Base-by-base conservation (phyloP, 306 rosid genomes). In the Erythrophleum fordii region DNA sequence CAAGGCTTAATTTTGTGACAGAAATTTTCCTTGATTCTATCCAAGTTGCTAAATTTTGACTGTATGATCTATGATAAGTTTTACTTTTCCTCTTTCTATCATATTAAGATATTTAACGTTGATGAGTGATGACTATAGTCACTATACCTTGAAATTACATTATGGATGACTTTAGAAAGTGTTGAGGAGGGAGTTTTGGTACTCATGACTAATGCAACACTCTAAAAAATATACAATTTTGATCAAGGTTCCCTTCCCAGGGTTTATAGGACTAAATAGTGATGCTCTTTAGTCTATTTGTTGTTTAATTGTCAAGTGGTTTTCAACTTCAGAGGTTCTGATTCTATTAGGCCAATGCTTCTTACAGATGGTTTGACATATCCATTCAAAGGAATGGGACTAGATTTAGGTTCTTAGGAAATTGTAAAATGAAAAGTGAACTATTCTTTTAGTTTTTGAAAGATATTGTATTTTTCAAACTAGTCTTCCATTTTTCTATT, bases 111-210 rank as follows among this genome's bases (percentile, higher is more conserved):
- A 73, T 18, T 51, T 77, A 22, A 1, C 2, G 28, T 62, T 64
- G 53, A 74, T 16, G 79, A 10, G 49, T 11, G 49, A 44, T 44
- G 14, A 44, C 14, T 44, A 44, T 44, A 11, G 49, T 44, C 16
- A 77, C 61, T 55, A 62, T 83, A 77, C 64, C 77, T 48, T 76
- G 23, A 69, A 76, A 25, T 49, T 49, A 41, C 6, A 8, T 26
- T 28, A 12, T 13, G 59, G 56, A 39, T 26, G 23, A 52, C 55
- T 28, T 64, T n/a, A 26, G 68, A 72, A 68, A 71, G 56, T 77
- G 28, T 72, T 41, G 25, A 44, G 45, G 52, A 53, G 41, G 46
- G 71, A 26, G 39, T 60, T 59, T 53, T 64, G 56, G 18, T 53
- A 71, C 26, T 52, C 23, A 8, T 39, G 42, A 26, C 42, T 65